phyloP scores from a whole-genome alignment of 2,329 filamentous ascomycete species.

The Exophiala phaeomuriformis region DNA sequence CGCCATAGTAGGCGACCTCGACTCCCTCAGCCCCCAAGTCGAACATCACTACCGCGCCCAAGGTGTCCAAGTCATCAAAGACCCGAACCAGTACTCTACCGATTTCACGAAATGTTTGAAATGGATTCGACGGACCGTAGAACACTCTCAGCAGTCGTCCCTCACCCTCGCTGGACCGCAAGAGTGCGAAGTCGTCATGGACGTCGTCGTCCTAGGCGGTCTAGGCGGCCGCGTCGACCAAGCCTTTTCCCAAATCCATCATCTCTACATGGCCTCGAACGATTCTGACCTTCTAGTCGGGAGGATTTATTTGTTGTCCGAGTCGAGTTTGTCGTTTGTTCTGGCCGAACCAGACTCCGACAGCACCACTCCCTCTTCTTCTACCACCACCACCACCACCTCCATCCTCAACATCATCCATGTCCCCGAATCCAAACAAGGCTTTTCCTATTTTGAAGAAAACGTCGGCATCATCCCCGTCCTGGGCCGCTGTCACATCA shows the following conservation, averaged over 20 bases:
- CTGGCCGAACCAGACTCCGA: slow-evolving; percentile 42
- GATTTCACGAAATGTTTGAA: slow-evolving; percentile 80
- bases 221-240: slow-evolving; percentile 89
- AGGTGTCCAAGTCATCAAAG: slow-evolving; percentile 57
- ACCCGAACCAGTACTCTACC: slow-evolving; percentile 77
- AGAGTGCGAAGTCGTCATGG: slow-evolving; percentile 29
- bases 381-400: too few species aligned
- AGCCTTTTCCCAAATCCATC: slow-evolving; percentile 79
- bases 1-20: slow-evolving; percentile 80
- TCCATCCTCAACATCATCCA: too few species aligned
- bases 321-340: slow-evolving; percentile 73
- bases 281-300: slow-evolving; percentile 42
- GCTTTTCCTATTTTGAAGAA: slow-evolving; percentile 56
- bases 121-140: slow-evolving; percentile 41
- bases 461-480: slow-evolving; percentile 83
- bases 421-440: slow-evolving; percentile 38
- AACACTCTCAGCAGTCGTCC: neutral
- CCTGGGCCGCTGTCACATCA: slow-evolving; percentile 69
- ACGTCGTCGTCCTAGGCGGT: slow-evolving; percentile 77
- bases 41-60: slow-evolving; percentile 59
- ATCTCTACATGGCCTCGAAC: slow-evolving; percentile 55
- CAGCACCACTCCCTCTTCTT: too few species aligned
- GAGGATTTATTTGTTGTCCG: slow-evolving; percentile 70
- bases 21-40: slow-evolving; percentile 63
- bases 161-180: too few species aligned